These are phyloP conservation scores for Melastoma malabathricum DNA, from an alignment of 345 rosid species.

Conservation along the genomic window DNA sequence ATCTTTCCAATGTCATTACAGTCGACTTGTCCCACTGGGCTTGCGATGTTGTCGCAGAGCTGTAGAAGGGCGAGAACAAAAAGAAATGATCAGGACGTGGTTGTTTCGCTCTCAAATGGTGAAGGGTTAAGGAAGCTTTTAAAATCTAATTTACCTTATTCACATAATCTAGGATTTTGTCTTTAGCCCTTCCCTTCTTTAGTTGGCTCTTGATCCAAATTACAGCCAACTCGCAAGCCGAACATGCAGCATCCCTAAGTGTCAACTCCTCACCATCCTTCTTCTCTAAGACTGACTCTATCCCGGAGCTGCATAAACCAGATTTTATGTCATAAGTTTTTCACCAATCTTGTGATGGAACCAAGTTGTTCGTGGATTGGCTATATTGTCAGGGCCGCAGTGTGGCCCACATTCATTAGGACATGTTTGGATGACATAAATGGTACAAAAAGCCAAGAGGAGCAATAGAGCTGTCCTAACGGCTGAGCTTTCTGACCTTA, in stretches of 20 bases:
- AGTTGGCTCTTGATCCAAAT: slow-evolving; percentile 62
- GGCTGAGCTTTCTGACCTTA: slow-evolving; percentile 18
- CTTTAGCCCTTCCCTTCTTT: slow-evolving; percentile 39
- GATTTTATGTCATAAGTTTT: neutral
- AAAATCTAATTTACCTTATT: slow-evolving; percentile 26
- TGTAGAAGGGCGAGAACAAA: slow-evolving; percentile 9
- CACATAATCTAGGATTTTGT: slow-evolving; percentile 35
- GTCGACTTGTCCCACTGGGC: slow-evolving; percentile 55
- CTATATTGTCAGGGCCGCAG: too few species aligned
- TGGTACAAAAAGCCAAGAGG: too few species aligned
- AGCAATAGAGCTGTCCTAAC: neutral
- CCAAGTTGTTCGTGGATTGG: too few species aligned
- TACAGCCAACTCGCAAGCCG: slow-evolving; percentile 51
- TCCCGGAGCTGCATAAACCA: slow-evolving; percentile 19
- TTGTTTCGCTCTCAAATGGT: too few species aligned
- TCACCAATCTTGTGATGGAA: too few species aligned
- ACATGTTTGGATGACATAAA: too few species aligned
- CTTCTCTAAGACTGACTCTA: slow-evolving; percentile 31
- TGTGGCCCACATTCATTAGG: too few species aligned
- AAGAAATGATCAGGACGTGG: neutral
- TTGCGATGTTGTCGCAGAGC: slow-evolving; percentile 62
- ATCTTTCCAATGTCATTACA: slow-evolving; percentile 29
- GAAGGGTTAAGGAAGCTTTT: neutral
- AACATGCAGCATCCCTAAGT: slow-evolving; percentile 21
- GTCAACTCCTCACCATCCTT: slow-evolving; percentile 19